Evolutionary conservation across 73 alveolate genomes (phyloP).

Genomic region (Paramecium sonneborni): DNA sequence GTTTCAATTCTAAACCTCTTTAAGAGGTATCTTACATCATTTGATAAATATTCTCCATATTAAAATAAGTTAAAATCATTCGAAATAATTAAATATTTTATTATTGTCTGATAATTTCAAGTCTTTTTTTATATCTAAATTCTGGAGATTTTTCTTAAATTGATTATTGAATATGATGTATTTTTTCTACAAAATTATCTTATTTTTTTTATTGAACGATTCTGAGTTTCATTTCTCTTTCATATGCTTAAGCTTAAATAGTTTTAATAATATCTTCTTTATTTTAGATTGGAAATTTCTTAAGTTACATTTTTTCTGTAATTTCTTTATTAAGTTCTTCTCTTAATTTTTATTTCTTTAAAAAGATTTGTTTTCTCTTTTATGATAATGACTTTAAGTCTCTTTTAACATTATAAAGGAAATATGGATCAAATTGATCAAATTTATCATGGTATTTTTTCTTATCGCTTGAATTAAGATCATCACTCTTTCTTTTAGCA

Average conservation of each 20-base stretch:
- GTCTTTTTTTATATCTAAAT: neutral
- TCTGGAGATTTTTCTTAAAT: conserved; percentile 1
- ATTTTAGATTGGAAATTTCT: neutral
- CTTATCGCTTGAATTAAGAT: neutral
- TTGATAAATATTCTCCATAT: neutral
- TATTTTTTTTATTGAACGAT: neutral
- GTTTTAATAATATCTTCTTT: neutral
- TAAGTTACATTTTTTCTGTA: neutral
- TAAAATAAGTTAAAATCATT: conserved; percentile 12
- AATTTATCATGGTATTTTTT: neutral
- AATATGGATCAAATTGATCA: conserved; percentile 15
- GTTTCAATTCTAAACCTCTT: conserved; percentile 31
- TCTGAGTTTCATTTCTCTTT: neutral
- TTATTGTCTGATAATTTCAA: neutral
- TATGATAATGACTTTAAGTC: neutral
- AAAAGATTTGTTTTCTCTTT: neutral
- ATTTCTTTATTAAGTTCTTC: conserved; percentile 1
- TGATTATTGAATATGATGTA: neutral
- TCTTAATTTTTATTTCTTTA: neutral
- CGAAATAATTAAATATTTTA: neutral
- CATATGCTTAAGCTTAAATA: neutral
- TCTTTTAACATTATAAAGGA: neutral
- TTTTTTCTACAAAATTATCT: neutral
- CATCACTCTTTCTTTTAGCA: neutral
- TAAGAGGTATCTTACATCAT: neutral